Evolutionary conservation across 495 filamentous ascomycete genomes (phyloP).

Genomic region (Penicillium maclennaniae): DNA sequence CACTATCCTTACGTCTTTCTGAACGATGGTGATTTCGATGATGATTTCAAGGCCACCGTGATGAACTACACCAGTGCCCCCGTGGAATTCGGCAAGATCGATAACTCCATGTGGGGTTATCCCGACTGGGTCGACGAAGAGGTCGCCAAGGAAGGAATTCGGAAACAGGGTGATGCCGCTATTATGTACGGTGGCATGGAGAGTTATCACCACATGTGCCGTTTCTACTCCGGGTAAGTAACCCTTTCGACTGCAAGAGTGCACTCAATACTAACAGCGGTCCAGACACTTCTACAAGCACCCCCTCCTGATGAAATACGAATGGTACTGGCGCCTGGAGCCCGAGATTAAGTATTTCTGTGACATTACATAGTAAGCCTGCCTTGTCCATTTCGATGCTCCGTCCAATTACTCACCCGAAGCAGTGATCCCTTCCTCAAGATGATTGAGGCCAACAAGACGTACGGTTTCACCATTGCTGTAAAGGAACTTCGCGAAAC

Average conservation of each 20-base stretch:
- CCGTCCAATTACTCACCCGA: conserved; percentile 20
- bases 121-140: conserved; percentile 94
- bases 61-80: conserved; percentile 79
- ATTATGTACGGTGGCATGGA: conserved; percentile 99
- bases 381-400: neutral
- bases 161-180: conserved; percentile 92
- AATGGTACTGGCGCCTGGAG: conserved; percentile 99
- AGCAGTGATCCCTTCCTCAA: conserved; percentile 87
- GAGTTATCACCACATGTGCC: conserved; percentile 97
- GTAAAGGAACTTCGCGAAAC: conserved; percentile 98
- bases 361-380: conserved; percentile 95
- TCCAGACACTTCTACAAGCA: conserved; percentile 96
- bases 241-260: neutral
- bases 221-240: conserved; percentile 94
- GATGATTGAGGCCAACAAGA: conserved; percentile 93
- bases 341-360: conserved; percentile 99
- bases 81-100: conserved; percentile 95
- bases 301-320: conserved; percentile 89
- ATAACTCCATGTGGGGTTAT: conserved; percentile 88
- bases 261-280: conserved; percentile 12
- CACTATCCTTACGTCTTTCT: conserved; percentile 99
- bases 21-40: conserved; percentile 95
- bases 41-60: conserved; percentile 83
- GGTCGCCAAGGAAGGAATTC: conserved; percentile 91
- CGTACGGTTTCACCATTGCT: conserved; percentile 98